phyloP scores from a whole-genome alignment of 208 protist genomes.

The Trypanosoma rangeli region DNA sequence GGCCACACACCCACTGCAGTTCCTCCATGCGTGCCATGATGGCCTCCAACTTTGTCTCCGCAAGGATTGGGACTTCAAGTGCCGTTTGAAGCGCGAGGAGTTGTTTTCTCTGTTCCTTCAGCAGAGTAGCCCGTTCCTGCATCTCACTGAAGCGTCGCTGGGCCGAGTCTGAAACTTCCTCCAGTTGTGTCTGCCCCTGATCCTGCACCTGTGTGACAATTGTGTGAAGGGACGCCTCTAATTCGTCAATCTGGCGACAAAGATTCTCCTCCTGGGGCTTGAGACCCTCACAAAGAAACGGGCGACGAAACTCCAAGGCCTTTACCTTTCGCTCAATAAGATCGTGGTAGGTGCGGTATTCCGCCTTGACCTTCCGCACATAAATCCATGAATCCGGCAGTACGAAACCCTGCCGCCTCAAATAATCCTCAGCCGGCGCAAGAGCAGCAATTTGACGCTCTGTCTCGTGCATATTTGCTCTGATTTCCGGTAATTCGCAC shows the following conservation, averaged over 20 bases:
- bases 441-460: conserved; percentile 60
- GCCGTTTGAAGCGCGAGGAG: conserved; percentile 78
- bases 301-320: conserved; percentile 74
- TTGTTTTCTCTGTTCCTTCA: conserved; percentile 76
- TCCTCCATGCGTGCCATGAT: conserved; percentile 84
- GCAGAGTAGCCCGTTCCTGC: conserved; percentile 57
- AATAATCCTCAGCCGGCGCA: conserved; percentile 76
- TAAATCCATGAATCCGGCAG: conserved; percentile 95
- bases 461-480: conserved; percentile 68
- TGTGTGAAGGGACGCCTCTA: conserved; percentile 49
- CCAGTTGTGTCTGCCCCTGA: conserved; percentile 8
- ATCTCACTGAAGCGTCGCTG: conserved; percentile 71
- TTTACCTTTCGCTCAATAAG: conserved; percentile 92
- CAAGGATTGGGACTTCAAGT: conserved; percentile 51
- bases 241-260: conserved; percentile 45
- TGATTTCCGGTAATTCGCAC: conserved; percentile 69
- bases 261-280: conserved; percentile 57
- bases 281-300: conserved; percentile 61
- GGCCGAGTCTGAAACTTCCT: conserved; percentile 40
- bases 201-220: conserved; percentile 32
- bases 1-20: conserved; percentile 91
- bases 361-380: conserved; percentile 85
- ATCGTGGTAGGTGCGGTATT: conserved; percentile 93
- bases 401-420: conserved; percentile 86
- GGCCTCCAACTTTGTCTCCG: conserved; percentile 53